Evolutionary conservation across 371 early-diverging fungal species (phyloP).

Genomic region (Mortierella sp.): DNA sequence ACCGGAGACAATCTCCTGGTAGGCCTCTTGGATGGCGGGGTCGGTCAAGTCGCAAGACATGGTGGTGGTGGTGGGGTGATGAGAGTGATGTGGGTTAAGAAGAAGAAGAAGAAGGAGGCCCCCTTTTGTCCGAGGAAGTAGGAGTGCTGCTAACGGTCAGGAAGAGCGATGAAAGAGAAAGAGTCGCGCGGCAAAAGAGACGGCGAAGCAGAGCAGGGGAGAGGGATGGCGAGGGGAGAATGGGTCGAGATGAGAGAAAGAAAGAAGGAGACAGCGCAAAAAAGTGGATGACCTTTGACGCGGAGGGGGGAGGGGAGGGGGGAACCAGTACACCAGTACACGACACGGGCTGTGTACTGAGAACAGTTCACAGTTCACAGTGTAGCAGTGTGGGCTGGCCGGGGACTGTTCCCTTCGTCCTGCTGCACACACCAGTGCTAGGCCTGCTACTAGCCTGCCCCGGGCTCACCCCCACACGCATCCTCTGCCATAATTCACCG

Average conservation of each 20-base stretch:
- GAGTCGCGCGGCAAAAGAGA: not conserved
- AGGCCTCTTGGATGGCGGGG: conserved; percentile 69
- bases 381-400: no score
- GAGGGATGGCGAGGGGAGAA: not conserved
- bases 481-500: no score
- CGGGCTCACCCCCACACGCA: no score
- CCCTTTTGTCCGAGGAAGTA: no score
- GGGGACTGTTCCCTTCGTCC: no score
- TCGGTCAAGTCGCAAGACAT: conserved; percentile 80
- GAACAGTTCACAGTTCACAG: no score
- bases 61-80: not conserved
- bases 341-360: no score
- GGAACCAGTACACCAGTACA: no score
- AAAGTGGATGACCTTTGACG: not conserved
- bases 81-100: not conserved
- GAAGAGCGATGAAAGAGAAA: not conserved
- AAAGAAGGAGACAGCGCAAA: not conserved
- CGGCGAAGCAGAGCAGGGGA: not conserved
- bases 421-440: no score
- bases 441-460: no score
- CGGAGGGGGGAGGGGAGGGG: not conserved
- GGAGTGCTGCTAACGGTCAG: not conserved
- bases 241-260: not conserved
- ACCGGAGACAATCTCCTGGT: conserved; percentile 67
- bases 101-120: not conserved